Evolutionary conservation across 2,329 filamentous ascomycete genomes (phyloP), one percentile per base, ranked within the genome.

Genomic region (Colletotrichum sp.): DNA sequence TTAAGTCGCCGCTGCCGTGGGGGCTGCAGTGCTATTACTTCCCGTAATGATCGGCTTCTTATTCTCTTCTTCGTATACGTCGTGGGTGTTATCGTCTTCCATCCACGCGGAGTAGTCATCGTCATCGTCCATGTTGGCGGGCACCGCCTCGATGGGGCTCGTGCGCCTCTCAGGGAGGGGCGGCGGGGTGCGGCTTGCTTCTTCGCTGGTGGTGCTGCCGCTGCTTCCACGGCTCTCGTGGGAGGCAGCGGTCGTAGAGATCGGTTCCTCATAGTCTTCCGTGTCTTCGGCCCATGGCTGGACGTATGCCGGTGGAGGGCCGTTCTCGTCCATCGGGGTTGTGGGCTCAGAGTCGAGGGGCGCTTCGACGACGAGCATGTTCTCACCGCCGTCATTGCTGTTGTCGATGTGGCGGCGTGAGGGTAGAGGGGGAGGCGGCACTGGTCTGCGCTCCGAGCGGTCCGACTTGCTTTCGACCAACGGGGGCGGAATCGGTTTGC

Each of bases 321-420:
- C 63, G 36, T 39, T 74, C 25, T 88, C 88, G 9, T 80, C 82
- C 8, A 85, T 78, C 2, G 91, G 91, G 7, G 90, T 90, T 3
- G 85, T 85, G 3, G 91, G 90, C 75, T 91, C 89, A 6, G 92
- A 94, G 76, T 94, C 92, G 13, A 86, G 85, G 1, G 93, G 93
- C 2, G 92, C 93, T 74, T 91, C 90, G 15, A 94, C 92, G 19
- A 95, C 90, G 6, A 94, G 86, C 55, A 94, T 82, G 74, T 93
- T 90, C 8, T 88, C 87, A 2, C 81, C 81, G 9, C 83, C 80
- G 30, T 81, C 81, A 12, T 85, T 84, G 8, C 65, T 86, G 80
- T 81, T 81, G 8, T 83, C 83, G 36, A 83, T 80, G 63, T 86
- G 83, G 55, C 86, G 83, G 61, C 87, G 82, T 22, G 86, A 87